Conservation (phyloP, 768 basidiomycete genomes). For the Auriscalpium orientale region DNA sequence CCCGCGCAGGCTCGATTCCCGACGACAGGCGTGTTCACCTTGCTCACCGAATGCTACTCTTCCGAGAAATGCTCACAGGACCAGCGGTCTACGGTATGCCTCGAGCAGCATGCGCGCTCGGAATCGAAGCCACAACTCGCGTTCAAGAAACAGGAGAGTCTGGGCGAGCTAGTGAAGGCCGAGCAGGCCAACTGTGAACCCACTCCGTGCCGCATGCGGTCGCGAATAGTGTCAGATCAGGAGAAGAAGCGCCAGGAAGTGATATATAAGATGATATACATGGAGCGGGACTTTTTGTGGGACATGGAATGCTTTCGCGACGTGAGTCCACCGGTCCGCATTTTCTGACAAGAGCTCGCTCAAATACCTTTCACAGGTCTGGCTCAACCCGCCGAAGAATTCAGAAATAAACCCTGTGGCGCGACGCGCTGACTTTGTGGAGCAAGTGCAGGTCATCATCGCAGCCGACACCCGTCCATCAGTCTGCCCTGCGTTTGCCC, state of each 20-base stretch:
- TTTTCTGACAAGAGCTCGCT: conserved; percentile 1
- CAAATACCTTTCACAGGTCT: conserved; percentile 37
- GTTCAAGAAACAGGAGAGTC: conserved; percentile 61
- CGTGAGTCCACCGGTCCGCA: conserved; percentile 36
- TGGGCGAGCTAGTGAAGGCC: conserved; percentile 61
- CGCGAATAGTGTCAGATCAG: conserved; percentile 81
- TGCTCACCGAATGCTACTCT: conserved; percentile 96
- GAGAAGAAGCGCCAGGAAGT: conserved; percentile 97
- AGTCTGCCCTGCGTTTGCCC: conserved; percentile 94
- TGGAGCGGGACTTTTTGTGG: conserved; percentile 94
- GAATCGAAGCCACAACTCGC: conserved; percentile 94
- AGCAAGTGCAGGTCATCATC: conserved; percentile 90
- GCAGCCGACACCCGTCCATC: conserved; percentile 65
- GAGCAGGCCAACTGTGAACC: conserved; percentile 91
- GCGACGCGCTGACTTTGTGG: conserved; percentile 76
- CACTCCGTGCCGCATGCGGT: conserved; percentile 95
- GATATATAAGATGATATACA: conserved; percentile 93
- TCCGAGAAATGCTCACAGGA: conserved; percentile 95
- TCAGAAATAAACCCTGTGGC: conserved; percentile 67
- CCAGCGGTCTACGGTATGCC: conserved; percentile 90
- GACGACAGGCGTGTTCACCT: conserved; percentile 87
- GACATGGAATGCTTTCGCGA: conserved; percentile 98
- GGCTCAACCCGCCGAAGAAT: conserved; percentile 82
- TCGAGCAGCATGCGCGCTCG: conserved; percentile 89
- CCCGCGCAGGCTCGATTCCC: background rate